Evolutionary conservation across 176 grass and related monocot species (phyloP), one percentile per base, ranked within the genome.

Genomic region (Dendrocalamus sinicus): DNA sequence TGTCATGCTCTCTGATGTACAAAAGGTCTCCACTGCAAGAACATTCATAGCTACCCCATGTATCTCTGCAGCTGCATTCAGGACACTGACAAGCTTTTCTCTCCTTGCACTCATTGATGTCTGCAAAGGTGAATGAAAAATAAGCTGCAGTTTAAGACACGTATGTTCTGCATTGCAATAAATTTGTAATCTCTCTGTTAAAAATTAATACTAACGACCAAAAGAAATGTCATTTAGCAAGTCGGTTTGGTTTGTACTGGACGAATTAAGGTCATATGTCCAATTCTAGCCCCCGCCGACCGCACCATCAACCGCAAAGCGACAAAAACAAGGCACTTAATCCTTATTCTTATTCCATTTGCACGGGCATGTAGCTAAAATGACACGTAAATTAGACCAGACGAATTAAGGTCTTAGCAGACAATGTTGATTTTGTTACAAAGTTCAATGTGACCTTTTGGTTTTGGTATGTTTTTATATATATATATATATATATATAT

Each of bases 71-170:
- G 15, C 59, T 93, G 68, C 92, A 93, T 54, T 88, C 89, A 62
- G 79, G 82, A 85, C 92, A 93, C 13, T 91, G 89, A 57, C 89
- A 93, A 77, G 89, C 92, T 77, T 87, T 89, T 81, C 51, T 91
- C 73, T 93, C 86, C 62, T 86, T 93, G 89, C 92, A 93, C 81
- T 93, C 92, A 77, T 93, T 58, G 77, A 93, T 88, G 67, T 93
- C 92, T 93, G 80, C 8, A 58, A 75, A 82, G 15, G 48, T 66
- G 22, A 89, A 84, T 30, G 12, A 53, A 84, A 72, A 86, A 7
- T 80, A 75, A 47, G 17, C 43, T 63, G 48, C 43, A 55, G 9
- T 75, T 24, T 46, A 73, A 53, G 48, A 32, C 39, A 65, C 72
- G 24, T 73, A 79, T 32, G 16, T 77, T 58, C 40, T 55, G 22